phyloP scores from a whole-genome alignment of 306 rosid species.

The Cicer yamashitae region DNA sequence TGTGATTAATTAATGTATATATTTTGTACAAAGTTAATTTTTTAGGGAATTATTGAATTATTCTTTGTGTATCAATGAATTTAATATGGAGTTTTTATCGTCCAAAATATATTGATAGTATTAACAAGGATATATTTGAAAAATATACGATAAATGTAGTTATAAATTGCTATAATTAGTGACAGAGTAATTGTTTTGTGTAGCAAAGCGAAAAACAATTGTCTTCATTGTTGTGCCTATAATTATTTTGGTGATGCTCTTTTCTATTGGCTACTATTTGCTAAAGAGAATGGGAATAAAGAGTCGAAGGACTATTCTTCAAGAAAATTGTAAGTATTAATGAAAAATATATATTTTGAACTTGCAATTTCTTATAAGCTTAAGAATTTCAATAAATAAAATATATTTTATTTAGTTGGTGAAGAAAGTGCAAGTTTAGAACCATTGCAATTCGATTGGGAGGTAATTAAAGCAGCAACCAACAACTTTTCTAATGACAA shows the following conservation, averaged over 20 bases:
- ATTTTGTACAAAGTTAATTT: too few species aligned
- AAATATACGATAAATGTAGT: too few species aligned
- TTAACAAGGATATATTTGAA: too few species aligned
- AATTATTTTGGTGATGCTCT: not conserved
- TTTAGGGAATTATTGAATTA: too few species aligned
- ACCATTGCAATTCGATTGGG: not conserved
- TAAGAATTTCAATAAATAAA: not conserved
- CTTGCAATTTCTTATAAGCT: not conserved
- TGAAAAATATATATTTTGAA: not conserved
- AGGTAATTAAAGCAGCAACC: not conserved
- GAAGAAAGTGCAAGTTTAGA: not conserved
- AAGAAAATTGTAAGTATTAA: constrained; percentile 1
- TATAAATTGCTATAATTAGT: too few species aligned
- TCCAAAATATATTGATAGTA: too few species aligned
- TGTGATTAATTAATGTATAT: too few species aligned
- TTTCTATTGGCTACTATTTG: not conserved
- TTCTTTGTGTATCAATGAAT: too few species aligned
- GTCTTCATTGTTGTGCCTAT: not conserved
- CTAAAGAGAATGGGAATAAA: not conserved
- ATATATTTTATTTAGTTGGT: not conserved
- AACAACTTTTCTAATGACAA: constrained; percentile 1
- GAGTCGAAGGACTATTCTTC: not conserved
- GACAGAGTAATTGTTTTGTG: not conserved
- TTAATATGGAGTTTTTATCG: too few species aligned
- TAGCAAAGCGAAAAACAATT: not conserved